A percentile compares a stretch with the other conserved stretches of the same genome.
Conservation (phyloP, 164 flowering plant genomes). For the Annona squamosa region DNA sequence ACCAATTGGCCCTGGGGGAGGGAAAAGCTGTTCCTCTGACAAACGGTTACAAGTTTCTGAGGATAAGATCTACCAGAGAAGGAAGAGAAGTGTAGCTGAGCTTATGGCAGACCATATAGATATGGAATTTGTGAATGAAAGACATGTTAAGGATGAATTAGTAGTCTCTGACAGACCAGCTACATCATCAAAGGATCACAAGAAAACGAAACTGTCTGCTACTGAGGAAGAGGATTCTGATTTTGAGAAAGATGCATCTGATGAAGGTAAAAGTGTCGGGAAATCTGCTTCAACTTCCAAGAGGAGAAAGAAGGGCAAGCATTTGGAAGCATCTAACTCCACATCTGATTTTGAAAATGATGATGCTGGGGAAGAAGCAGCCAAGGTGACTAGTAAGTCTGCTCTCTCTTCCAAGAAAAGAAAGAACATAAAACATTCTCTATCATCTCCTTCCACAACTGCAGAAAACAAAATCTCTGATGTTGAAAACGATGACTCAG, state of each 20-base stretch:
- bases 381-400: background rate
- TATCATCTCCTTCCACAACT: constrained; percentile 12
- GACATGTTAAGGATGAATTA: background rate
- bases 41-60: constrained; percentile 15
- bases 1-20: constrained; percentile 11
- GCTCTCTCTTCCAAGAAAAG: constrained; percentile 6
- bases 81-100: constrained; percentile 35
- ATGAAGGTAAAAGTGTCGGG: constrained; percentile 9
- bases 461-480: constrained; percentile 7
- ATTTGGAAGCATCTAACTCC: constrained; percentile 1
- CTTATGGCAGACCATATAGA: constrained; percentile 15
- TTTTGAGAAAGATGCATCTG: constrained; percentile 10
- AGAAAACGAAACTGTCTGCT: constrained; percentile 7
- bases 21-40: constrained; percentile 6
- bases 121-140: constrained; percentile 6
- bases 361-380: constrained; percentile 12
- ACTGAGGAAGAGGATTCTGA: constrained; percentile 14
- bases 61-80: constrained; percentile 31
- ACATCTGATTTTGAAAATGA: constrained; percentile 8
- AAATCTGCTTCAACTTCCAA: constrained; percentile 6
- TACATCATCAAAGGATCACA: constrained; percentile 8
- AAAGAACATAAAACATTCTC: constrained; percentile 9
- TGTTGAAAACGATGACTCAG: constrained; percentile 8
- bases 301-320: constrained; percentile 7
- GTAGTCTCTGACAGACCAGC: background rate